These are phyloP conservation scores for Amylocarpus encephaloides DNA, from an alignment of 2,329 filamentous ascomycete genomes.

Conservation along the genomic window DNA sequence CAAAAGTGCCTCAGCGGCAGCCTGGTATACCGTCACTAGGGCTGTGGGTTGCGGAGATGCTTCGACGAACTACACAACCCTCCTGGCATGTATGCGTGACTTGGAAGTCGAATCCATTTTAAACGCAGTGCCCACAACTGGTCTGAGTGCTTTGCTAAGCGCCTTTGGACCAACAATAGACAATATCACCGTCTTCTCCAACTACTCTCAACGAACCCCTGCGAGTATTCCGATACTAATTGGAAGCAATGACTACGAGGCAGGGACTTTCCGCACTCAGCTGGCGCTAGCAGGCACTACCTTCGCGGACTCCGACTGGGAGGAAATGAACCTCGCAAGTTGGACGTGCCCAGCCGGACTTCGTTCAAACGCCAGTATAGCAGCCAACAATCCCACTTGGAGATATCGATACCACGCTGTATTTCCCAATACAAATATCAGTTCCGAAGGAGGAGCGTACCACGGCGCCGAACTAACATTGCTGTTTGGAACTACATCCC, in stretches of 20 bases:
- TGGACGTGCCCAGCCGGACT: constrained; percentile 29
- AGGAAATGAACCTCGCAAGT: constrained; percentile 13
- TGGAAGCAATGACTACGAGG: constrained; percentile 28
- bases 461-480: constrained; percentile 29
- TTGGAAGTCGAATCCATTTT: constrained; percentile 7
- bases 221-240: constrained; percentile 20
- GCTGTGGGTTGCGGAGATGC: constrained; percentile 18
- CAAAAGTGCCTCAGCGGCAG: constrained; percentile 10
- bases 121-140: constrained; percentile 12
- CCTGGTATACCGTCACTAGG: constrained; percentile 11
- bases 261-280: constrained; percentile 21
- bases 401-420: constrained; percentile 31
- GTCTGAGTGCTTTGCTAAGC: constrained; percentile 6
- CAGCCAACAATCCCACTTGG: constrained; percentile 29
- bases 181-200: constrained; percentile 11
- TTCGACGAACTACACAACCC: constrained; percentile 7
- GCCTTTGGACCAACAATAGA: constrained; percentile 16
- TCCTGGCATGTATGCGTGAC: constrained; percentile 14
- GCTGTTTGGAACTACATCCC: constrained; percentile 25
- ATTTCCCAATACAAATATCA: constrained; percentile 29
- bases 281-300: constrained; percentile 4
- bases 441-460: constrained; percentile 28
- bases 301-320: constrained; percentile 16
- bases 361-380: constrained; percentile 17
- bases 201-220: constrained; percentile 14